Evolutionary conservation across 345 rosid species (phyloP).

Genomic region (Eucalyptus albens): DNA sequence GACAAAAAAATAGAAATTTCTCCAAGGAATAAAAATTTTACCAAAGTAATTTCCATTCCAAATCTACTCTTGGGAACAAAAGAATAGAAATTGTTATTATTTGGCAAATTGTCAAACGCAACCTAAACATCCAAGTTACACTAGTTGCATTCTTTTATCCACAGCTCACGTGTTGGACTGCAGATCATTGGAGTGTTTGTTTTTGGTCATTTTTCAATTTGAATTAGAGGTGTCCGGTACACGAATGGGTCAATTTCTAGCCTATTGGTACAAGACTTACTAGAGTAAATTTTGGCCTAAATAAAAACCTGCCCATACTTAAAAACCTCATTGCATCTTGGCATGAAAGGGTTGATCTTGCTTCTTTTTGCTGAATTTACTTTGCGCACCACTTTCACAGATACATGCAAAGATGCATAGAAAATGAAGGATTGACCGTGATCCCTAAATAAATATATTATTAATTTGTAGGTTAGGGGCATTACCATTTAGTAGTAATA

Average conservation of each 20-base stretch:
- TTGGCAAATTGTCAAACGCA: too few species aligned
- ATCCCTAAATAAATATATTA: neutral
- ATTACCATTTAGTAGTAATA: too few species aligned
- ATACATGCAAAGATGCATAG: neutral
- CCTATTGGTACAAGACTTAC: neutral
- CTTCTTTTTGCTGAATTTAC: neutral
- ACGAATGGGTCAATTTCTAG: neutral
- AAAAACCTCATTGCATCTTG: neutral
- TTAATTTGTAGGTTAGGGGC: neutral
- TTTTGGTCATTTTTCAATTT: neutral
- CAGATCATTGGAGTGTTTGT: neutral
- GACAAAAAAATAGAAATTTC: too few species aligned
- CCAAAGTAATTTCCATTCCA: accelerated
- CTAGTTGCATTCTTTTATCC: neutral
- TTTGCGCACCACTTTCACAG: neutral
- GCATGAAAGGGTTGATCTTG: neutral
- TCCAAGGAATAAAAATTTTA: too few species aligned
- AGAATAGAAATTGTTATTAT: too few species aligned
- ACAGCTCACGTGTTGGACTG: neutral
- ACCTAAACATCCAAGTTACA: neutral
- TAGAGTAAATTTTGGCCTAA: neutral
- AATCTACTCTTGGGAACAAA: too few species aligned
- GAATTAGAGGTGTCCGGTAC: neutral
- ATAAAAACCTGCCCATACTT: neutral
- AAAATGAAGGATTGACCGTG: neutral